phyloP scores from a whole-genome alignment of 345 rosid genomes.

The Kandelia obovata region DNA sequence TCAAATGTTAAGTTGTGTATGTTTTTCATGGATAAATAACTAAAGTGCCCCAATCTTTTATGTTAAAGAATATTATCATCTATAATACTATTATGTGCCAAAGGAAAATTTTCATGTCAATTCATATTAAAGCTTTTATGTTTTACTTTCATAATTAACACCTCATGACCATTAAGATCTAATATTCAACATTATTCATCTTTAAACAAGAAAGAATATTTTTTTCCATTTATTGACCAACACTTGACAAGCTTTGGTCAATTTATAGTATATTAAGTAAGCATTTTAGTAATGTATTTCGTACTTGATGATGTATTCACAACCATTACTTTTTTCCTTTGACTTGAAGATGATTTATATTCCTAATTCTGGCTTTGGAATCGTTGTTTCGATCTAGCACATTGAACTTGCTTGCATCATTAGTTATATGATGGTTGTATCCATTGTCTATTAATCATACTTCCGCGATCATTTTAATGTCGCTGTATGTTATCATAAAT shows the following conservation, averaged over 20 bases:
- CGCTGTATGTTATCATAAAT: neutral
- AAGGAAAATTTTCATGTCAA: too few relatives aligned
- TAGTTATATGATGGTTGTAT: neutral
- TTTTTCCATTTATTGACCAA: neutral
- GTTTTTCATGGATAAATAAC: too few relatives aligned
- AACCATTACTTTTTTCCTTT: neutral
- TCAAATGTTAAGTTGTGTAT: too few relatives aligned
- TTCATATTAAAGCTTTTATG: too few relatives aligned
- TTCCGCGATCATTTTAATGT: too few relatives aligned
- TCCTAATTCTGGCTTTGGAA: neutral
- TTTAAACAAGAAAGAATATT: neutral
- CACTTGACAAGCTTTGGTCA: neutral
- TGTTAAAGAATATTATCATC: too few relatives aligned
- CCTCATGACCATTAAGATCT: too few relatives aligned
- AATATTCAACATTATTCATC: too few relatives aligned
- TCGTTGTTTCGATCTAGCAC: too few relatives aligned
- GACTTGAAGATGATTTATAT: neutral
- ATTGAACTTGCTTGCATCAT: neutral
- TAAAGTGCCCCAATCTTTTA: too few relatives aligned
- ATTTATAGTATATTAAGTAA: neutral
- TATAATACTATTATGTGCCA: too few relatives aligned
- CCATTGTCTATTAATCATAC: neutral
- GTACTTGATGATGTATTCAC: neutral
- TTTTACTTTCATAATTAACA: too few relatives aligned
- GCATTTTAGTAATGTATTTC: neutral